phyloP scores from a whole-genome alignment of 371 early-diverging fungal genomes.

The Globomyces sp. region DNA sequence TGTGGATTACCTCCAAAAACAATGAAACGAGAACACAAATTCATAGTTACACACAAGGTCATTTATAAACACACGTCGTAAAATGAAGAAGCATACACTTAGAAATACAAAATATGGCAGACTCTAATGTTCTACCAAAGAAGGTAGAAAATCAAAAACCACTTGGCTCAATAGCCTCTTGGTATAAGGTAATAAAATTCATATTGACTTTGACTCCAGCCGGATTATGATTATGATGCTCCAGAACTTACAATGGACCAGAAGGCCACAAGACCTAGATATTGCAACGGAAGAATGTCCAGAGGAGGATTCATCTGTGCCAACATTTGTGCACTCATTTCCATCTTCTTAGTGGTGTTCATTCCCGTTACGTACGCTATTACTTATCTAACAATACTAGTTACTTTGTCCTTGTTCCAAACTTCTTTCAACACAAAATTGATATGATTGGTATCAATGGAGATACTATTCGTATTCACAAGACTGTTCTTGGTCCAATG shows the following conservation, averaged over 20 bases:
- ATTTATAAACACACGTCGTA: too few relatives aligned
- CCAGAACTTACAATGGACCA: constrained; percentile 10
- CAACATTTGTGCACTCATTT: background rate
- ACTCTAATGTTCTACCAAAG: too few relatives aligned
- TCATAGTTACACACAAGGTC: too few relatives aligned
- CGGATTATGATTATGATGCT: constrained; percentile 16
- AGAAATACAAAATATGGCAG: too few relatives aligned
- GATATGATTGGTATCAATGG: constrained; percentile 9
- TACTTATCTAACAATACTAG: constrained; percentile 18
- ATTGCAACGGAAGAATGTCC: constrained; percentile 28
- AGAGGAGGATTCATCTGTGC: constrained; percentile 28
- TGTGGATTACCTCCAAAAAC: too few relatives aligned
- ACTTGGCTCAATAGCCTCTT: too few relatives aligned
- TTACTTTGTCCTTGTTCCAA: constrained; percentile 32
- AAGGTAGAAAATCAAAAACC: too few relatives aligned
- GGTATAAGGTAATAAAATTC: background rate
- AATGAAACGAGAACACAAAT: too few relatives aligned
- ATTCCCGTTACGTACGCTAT: constrained; percentile 20
- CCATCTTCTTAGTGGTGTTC: constrained; percentile 10
- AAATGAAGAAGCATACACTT: too few relatives aligned
- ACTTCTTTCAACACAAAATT: constrained; percentile 24
- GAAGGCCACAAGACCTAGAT: constrained; percentile 15
- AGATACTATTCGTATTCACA: constrained; percentile 9
- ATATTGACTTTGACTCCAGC: background rate
- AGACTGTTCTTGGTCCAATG: background rate